Conservation (phyloP, 768 basidiomycete species). For the Hebeloma cylindrosporum region DNA sequence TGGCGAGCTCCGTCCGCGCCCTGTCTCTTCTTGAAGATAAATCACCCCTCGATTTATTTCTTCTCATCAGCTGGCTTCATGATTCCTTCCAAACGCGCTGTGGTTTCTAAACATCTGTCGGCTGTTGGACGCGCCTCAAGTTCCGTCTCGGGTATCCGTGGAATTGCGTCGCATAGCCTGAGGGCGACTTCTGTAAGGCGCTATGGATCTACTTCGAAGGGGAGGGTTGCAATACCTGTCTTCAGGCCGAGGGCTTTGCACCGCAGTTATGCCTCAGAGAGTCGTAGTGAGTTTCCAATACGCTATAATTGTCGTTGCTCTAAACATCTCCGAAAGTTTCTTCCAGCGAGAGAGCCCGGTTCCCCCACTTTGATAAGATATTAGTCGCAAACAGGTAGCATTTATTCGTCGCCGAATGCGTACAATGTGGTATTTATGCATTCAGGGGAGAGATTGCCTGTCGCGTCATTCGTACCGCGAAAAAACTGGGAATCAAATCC, state of each 20-base stretch:
- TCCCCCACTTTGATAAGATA: constrained; percentile 84
- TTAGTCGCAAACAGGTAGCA: constrained; percentile 84
- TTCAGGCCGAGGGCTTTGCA: not conserved
- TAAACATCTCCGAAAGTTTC: not conserved
- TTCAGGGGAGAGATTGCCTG: constrained; percentile 93
- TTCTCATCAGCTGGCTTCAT: not conserved
- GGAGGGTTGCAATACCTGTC: not conserved
- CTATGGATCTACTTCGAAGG: not conserved
- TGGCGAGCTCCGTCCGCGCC: not conserved
- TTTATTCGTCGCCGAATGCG: not conserved
- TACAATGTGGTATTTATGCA: not conserved
- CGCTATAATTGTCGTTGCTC: not conserved
- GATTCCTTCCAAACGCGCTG: constrained; percentile 31
- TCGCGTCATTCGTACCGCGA: constrained; percentile 88
- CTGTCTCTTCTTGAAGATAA: not conserved
- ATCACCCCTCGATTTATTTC: not conserved
- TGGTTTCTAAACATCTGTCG: constrained; percentile 27
- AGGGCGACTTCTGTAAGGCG: constrained; percentile 17
- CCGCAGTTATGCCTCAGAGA: constrained; percentile 30
- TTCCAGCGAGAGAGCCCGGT: constrained; percentile 1
- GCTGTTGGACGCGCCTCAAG: constrained; percentile 18
- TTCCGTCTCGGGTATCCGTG: constrained; percentile 6
- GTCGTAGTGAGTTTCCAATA: constrained; percentile 23
- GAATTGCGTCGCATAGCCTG: constrained; percentile 11
- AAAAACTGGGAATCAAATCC: constrained; percentile 84